Evolutionary conservation across 2,329 filamentous ascomycete genomes (phyloP).

Genomic region (Alternaria gaisen): DNA sequence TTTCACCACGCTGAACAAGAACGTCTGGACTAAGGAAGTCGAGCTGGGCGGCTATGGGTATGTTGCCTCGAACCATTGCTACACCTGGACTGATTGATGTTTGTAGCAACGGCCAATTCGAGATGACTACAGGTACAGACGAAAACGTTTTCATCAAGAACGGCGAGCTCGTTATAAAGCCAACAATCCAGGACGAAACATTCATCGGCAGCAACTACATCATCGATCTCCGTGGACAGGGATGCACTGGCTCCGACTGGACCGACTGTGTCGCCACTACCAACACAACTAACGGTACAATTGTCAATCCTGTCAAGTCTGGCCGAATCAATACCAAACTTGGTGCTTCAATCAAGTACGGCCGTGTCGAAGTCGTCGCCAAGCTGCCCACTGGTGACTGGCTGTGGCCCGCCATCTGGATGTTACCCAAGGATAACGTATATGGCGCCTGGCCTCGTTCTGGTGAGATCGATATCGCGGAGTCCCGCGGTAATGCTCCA

Average conservation of each 20-base stretch:
- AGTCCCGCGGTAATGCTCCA: constrained; percentile 84
- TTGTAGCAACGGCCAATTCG: constrained; percentile 80
- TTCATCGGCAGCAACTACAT: constrained; percentile 72
- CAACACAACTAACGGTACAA: constrained; percentile 78
- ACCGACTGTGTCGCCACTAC: constrained; percentile 74
- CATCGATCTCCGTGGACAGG: constrained; percentile 72
- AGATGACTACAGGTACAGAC: constrained; percentile 74
- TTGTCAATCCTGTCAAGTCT: constrained; percentile 80
- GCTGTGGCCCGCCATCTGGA: constrained; percentile 94
- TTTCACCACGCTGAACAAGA: constrained; percentile 66
- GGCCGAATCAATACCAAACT: constrained; percentile 79
- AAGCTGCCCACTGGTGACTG: constrained; percentile 81
- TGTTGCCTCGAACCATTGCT: constrained; percentile 43
- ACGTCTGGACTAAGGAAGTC: constrained; percentile 77
- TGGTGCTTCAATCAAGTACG: constrained; percentile 77
- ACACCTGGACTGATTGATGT: constrained; percentile 35
- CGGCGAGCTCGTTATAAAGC: constrained; percentile 76
- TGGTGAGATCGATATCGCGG: constrained; percentile 84
- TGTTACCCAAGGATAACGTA: constrained; percentile 76
- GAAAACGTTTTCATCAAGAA: constrained; percentile 79
- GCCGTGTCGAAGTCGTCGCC: constrained; percentile 80
- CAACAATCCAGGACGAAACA: constrained; percentile 75
- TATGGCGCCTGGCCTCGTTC: constrained; percentile 83
- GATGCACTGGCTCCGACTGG: constrained; percentile 71
- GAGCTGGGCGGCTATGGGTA: constrained; percentile 80